A percentile compares a stretch with the other conserved stretches of the same genome.
Evolutionary conservation across 176 grass and related monocot species (phyloP).

Genomic region (Panicum miliaceum): DNA sequence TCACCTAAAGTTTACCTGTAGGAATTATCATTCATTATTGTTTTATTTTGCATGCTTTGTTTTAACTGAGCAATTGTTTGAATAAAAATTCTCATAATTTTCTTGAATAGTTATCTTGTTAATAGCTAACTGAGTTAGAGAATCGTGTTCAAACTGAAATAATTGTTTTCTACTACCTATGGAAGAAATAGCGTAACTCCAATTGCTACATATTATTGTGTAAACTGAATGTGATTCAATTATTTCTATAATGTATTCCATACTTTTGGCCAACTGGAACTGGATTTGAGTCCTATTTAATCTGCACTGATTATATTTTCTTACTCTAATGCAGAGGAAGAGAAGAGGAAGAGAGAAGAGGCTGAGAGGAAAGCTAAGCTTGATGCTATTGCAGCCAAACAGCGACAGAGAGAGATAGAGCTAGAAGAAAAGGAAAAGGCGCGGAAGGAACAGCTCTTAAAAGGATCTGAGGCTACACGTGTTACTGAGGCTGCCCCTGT

Average conservation of each 20-base stretch:
- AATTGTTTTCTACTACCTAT: neutral
- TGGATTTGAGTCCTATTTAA: neutral
- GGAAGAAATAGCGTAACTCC: neutral
- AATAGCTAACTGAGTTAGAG: neutral
- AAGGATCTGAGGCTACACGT: slow-evolving; percentile 32
- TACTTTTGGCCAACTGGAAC: neutral
- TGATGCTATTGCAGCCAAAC: slow-evolving; percentile 82
- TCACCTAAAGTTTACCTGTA: neutral
- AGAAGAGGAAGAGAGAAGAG: slow-evolving; percentile 80
- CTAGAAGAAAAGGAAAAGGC: slow-evolving; percentile 74
- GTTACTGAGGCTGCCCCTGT: slow-evolving; percentile 23
- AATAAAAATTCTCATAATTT: neutral
- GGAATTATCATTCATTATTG: neutral
- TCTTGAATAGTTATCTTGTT: neutral
- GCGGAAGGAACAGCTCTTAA: slow-evolving; percentile 58
- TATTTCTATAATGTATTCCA: neutral
- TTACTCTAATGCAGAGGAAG: slow-evolving; percentile 72
- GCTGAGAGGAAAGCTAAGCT: slow-evolving; percentile 79
- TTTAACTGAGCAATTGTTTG: neutral
- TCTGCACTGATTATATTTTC: slow-evolving; percentile 20
- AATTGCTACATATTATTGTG: neutral
- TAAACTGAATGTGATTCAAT: neutral
- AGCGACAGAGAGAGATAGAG: slow-evolving; percentile 73
- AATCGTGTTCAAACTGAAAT: neutral
- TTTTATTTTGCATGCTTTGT: neutral